Base-by-base conservation (phyloP, 169 alveolate genomes). In the Plasmodium knowlesi region DNA sequence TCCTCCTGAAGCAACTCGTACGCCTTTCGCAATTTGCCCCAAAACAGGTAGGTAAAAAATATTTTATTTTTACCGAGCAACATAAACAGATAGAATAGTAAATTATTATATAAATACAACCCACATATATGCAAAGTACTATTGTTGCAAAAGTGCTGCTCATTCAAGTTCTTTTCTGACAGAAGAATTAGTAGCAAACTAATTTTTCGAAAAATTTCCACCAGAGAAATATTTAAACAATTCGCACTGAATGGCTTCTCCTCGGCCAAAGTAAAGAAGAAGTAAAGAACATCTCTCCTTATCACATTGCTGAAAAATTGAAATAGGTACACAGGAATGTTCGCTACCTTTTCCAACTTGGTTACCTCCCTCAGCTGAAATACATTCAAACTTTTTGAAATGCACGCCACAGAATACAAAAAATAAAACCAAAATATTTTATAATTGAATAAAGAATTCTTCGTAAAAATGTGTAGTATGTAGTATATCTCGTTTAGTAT, bases 391-490 rank as follows among this genome's bases (percentile, higher is more conserved):
- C 70, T 30, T 16, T 86, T 73, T 0, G 71, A 86, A 34, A 86
- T 76, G 3, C 46, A 28, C 30, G 78, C 93, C 16, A 73, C 67
- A 30, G 86, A 74, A 32, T 70, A 86, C 12, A 74, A 37, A 34
- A 86, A 86, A 54, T 86, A 86, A 39, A 86, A 86, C 93, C 93
- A 86, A 76, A 86, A 86, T 46, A 86, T 43, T 86, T 86, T 86
- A 86, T 86, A 86, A 86, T 86, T 73, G 80, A 76, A 86, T 34
- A 86, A 54, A 19, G 93, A 86, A 74, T 86, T 86, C 80, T 86
- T 86, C 14, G 93, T 86, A 86, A 86, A 86, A 32, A 86, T 86
- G 70, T 86, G 80, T 39, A 86, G 80, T 50, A 76, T 54, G 70
- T 86, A 86, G 67, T 74, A 86, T 34, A 86, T 74, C 46, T 86